phyloP scores from a whole-genome alignment of 495 filamentous ascomycete species.

The Hyaloscypha hepaticicola region DNA sequence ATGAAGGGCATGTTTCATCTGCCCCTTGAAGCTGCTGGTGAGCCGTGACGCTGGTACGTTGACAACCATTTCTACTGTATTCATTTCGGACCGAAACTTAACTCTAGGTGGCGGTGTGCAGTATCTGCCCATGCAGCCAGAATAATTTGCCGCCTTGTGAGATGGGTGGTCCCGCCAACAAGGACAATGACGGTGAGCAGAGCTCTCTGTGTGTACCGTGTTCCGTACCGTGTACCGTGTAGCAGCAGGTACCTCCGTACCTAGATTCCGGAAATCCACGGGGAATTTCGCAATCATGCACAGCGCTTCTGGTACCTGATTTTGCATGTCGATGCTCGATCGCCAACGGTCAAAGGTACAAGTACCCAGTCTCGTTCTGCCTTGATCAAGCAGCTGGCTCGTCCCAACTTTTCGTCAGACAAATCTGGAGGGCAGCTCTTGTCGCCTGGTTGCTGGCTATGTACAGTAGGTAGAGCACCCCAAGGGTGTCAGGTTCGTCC shows the following conservation, averaged over 20 bases:
- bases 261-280: not conserved
- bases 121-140: not conserved
- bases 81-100: constrained; percentile 14
- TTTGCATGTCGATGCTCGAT: not conserved
- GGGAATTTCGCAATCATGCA: not conserved
- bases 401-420: constrained; percentile 10
- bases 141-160: constrained; percentile 2
- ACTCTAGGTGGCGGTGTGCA: constrained; percentile 4
- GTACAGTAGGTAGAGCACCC: not conserved
- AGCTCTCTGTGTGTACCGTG: constrained; percentile 2
- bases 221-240: not conserved
- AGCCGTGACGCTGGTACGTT: not conserved
- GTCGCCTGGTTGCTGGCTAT: not conserved
- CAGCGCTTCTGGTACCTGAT: not conserved
- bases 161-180: not conserved
- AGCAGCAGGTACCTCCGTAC: too few species aligned
- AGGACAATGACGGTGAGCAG: constrained; percentile 4
- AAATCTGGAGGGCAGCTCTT: not conserved
- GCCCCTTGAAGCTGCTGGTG: not conserved
- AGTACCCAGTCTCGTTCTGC: not conserved
- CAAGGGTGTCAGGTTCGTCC: not conserved
- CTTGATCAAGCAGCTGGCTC: not conserved
- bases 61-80: not conserved
- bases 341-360: not conserved
- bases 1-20: not conserved